Conservation (phyloP, 2,329 filamentous ascomycete species). For the Thelonectria olida region DNA sequence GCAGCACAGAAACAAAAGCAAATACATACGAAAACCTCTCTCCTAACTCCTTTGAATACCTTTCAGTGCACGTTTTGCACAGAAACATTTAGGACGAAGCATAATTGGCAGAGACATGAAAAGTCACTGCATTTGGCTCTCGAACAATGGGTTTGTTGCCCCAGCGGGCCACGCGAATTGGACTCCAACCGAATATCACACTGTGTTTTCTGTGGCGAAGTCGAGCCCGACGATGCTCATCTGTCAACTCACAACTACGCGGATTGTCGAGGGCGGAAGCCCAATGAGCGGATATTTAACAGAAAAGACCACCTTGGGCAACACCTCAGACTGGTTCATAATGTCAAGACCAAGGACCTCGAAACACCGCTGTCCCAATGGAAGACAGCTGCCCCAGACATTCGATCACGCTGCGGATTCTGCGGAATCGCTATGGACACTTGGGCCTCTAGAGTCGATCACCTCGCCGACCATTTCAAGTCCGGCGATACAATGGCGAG, state of each 20-base stretch:
- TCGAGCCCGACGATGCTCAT: slow-evolving; percentile 43
- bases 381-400: neutral
- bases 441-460: neutral
- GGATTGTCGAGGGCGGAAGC: slow-evolving; percentile 57
- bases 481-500: neutral
- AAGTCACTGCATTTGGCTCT: slow-evolving; percentile 54
- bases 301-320: neutral
- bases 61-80: slow-evolving; percentile 55
- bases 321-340: neutral
- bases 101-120: slow-evolving; percentile 59
- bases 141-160: slow-evolving; percentile 54
- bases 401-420: neutral
- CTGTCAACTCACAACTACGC: slow-evolving; percentile 44
- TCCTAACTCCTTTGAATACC: neutral
- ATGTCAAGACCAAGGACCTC: neutral
- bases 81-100: slow-evolving; percentile 52
- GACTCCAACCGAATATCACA: slow-evolving; percentile 53
- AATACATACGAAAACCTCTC: neutral
- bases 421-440: neutral
- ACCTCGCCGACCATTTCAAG: neutral
- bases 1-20: neutral
- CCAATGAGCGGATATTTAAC: slow-evolving; percentile 41
- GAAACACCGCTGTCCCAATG: neutral
- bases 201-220: slow-evolving; percentile 48
- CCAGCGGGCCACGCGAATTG: slow-evolving; percentile 32